phyloP scores from a whole-genome alignment of 352 stramenopile species.

The Globisporangium emineosum region DNA sequence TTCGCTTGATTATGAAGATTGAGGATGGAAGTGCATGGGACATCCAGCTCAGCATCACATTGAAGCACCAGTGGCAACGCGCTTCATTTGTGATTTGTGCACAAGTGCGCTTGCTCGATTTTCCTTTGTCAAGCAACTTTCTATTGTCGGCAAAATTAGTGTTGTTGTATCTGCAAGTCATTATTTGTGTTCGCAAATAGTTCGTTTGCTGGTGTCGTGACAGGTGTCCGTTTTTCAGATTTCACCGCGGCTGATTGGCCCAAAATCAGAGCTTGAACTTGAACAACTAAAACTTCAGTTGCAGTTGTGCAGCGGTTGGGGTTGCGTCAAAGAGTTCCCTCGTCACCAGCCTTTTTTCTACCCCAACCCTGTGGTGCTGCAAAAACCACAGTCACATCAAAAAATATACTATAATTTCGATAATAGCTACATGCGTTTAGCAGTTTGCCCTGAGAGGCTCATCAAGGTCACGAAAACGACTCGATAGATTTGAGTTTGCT shows the following conservation, averaged over 20 bases:
- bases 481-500: neutral
- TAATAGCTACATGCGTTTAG: neutral
- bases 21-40: neutral
- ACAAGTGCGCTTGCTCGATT: too few relatives aligned
- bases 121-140: too few relatives aligned
- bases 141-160: neutral
- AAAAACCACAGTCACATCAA: neutral
- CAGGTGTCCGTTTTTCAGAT: neutral
- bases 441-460: neutral
- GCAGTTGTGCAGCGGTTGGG: slow-evolving; percentile 7
- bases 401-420: too few relatives aligned
- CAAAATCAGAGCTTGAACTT: slow-evolving; percentile 5
- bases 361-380: neutral
- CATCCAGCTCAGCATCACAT: neutral
- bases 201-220: neutral
- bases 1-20: neutral
- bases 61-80: neutral
- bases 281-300: slow-evolving; percentile 9
- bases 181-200: neutral
- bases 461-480: neutral
- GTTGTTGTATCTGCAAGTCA: too few relatives aligned
- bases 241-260: neutral
- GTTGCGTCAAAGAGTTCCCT: slow-evolving; percentile 7
- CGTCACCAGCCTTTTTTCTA: too few relatives aligned
- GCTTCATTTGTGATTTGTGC: too few relatives aligned